Conservation (phyloP, 1,284 basidiomycete species). For the Microbotryomycetes sp. region DNA sequence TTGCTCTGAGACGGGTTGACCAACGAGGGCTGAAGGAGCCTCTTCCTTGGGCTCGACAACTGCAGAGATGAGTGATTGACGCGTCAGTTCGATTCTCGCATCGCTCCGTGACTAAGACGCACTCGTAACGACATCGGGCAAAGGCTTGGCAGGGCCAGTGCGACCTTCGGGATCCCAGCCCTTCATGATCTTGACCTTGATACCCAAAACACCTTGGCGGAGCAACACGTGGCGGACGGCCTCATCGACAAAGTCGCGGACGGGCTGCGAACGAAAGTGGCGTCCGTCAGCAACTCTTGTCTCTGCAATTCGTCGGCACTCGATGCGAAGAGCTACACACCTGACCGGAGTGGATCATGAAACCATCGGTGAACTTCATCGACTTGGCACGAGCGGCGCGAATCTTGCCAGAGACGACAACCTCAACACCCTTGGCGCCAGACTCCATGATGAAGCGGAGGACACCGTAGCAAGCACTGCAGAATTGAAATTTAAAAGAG, state of each 20-base stretch:
- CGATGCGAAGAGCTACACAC: background rate
- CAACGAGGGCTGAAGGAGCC: constrained; percentile 39
- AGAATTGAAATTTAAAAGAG: background rate
- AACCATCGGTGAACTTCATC: constrained; percentile 99
- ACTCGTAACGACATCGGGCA: constrained; percentile 89
- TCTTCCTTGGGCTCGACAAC: constrained; percentile 50
- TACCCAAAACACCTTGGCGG: constrained; percentile 98
- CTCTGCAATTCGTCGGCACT: background rate
- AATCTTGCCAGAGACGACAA: constrained; percentile 98
- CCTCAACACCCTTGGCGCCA: constrained; percentile 98
- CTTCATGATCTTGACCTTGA: constrained; percentile 99
- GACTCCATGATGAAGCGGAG: constrained; percentile 99
- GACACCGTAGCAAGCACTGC: constrained; percentile 98
- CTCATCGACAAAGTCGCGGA: constrained; percentile 92
- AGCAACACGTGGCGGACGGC: constrained; percentile 98
- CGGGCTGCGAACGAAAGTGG: constrained; percentile 63
- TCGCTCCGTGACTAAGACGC: constrained; percentile 41
- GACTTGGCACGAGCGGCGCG: constrained; percentile 99
- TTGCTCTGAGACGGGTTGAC: constrained; percentile 31
- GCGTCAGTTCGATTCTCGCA: background rate
- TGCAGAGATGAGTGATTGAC: background rate
- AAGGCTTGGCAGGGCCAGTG: constrained; percentile 82
- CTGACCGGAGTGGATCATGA: constrained; percentile 97
- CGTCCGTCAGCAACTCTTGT: background rate
- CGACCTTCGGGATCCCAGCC: constrained; percentile 87